Conservation (phyloP, 352 stramenopile species). For the Globisporangium cederbergense region DNA sequence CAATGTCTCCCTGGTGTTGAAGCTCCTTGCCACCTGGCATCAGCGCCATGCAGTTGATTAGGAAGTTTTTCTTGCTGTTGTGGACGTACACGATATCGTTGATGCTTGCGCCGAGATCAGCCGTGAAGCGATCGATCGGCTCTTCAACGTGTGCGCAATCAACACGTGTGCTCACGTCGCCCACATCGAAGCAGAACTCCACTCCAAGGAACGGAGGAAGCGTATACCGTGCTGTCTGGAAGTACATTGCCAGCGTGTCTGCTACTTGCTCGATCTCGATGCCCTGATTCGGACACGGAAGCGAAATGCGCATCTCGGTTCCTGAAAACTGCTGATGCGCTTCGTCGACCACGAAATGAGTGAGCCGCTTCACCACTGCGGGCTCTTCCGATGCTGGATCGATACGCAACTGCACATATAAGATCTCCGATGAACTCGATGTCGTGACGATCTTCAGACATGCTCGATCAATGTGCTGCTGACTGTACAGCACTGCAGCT, state of each 20-base stretch:
- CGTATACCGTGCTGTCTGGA: constrained; percentile 65
- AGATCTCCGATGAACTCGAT: constrained; percentile 49
- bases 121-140: constrained; percentile 56
- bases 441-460: constrained; percentile 68
- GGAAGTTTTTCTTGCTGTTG: constrained; percentile 25
- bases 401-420: constrained; percentile 71
- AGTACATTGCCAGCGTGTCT: constrained; percentile 57
- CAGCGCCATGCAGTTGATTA: constrained; percentile 47
- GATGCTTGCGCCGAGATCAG: constrained; percentile 31
- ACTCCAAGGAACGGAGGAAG: constrained; percentile 47
- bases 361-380: constrained; percentile 54
- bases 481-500: constrained; percentile 70
- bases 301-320: constrained; percentile 68
- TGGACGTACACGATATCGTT: constrained; percentile 48
- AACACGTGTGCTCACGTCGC: constrained; percentile 29
- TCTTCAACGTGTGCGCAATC: constrained; percentile 34
- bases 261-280: constrained; percentile 43
- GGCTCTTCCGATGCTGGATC: constrained; percentile 53
- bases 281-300: constrained; percentile 37
- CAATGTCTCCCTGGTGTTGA: constrained; percentile 25
- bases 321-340: constrained; percentile 66
- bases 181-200: constrained; percentile 56
- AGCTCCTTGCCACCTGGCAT: constrained; percentile 25
- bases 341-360: constrained; percentile 59
- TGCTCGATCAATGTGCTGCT: constrained; percentile 33